Evolutionary conservation across 176 grass and related monocot genomes (phyloP).

Genomic region (Rhynchospora tenuis): DNA sequence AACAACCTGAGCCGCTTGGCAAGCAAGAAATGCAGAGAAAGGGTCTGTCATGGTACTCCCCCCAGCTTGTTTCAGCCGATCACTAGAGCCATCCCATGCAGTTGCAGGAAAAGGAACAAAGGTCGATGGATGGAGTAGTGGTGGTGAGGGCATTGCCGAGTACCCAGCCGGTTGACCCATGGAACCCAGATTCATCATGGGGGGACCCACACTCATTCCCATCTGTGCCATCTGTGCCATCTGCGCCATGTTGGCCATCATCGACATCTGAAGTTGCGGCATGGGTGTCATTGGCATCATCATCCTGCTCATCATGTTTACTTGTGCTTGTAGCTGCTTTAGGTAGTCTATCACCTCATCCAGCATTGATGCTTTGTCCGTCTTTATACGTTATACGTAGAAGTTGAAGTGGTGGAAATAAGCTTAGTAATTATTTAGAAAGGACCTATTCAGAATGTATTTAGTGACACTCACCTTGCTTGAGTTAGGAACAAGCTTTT

Average conservation of each 20-base stretch:
- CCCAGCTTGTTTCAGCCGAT: slow-evolving; percentile 21
- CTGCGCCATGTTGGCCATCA: slow-evolving; percentile 75
- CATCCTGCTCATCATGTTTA: slow-evolving; percentile 80
- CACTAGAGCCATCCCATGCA: slow-evolving; percentile 26
- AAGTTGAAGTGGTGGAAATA: neutral
- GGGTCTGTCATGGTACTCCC: slow-evolving; percentile 27
- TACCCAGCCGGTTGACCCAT: slow-evolving; percentile 27
- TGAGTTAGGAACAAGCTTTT: slow-evolving; percentile 88
- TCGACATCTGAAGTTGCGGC: slow-evolving; percentile 62
- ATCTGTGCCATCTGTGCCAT: slow-evolving; percentile 75
- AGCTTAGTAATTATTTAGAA: neutral
- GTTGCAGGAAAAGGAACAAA: slow-evolving; percentile 32
- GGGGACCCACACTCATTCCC: slow-evolving; percentile 35
- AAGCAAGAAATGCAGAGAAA: slow-evolving; percentile 49
- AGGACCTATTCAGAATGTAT: neutral
- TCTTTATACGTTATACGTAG: too few species aligned
- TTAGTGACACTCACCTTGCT: slow-evolving; percentile 54
- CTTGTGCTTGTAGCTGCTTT: slow-evolving; percentile 84
- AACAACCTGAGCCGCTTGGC: slow-evolving; percentile 42
- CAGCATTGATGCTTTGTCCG: slow-evolving; percentile 96
- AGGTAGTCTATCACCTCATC: slow-evolving; percentile 96
- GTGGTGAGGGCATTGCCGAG: slow-evolving; percentile 26
- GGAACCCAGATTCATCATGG: slow-evolving; percentile 52
- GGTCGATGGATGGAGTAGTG: slow-evolving; percentile 36
- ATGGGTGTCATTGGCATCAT: slow-evolving; percentile 76